These are phyloP conservation scores for Diaporthe sp. DNA, from an alignment of 2,329 filamentous ascomycete species.

Conservation along the genomic window DNA sequence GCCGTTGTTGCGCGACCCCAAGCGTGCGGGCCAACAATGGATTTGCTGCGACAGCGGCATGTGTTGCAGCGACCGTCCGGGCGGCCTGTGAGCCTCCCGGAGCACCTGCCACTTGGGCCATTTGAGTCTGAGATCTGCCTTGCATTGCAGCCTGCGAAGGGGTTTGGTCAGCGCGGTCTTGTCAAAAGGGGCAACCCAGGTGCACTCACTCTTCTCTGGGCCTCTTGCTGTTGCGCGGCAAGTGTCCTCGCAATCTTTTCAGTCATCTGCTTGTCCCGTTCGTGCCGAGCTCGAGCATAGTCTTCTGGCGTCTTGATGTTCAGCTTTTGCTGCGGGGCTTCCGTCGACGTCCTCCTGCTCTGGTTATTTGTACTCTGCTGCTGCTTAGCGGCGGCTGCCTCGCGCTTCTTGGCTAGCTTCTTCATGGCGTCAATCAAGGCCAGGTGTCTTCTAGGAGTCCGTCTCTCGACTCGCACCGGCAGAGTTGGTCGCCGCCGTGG, in stretches of 20 bases:
- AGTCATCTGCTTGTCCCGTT: slow-evolving; percentile 80
- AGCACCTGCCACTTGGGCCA: slow-evolving; percentile 60
- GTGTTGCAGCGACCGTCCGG: slow-evolving; percentile 52
- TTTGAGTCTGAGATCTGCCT: slow-evolving; percentile 62
- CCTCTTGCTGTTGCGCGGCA: slow-evolving; percentile 71
- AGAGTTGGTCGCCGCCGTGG: slow-evolving; percentile 79
- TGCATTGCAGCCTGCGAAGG: slow-evolving; percentile 54
- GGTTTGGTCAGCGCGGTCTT: slow-evolving; percentile 49
- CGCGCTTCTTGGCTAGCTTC: slow-evolving; percentile 94
- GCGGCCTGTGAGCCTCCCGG: slow-evolving; percentile 53
- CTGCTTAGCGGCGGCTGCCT: slow-evolving; percentile 87
- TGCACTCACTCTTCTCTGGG: slow-evolving; percentile 66
- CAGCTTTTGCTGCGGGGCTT: slow-evolving; percentile 64
- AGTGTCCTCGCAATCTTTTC: slow-evolving; percentile 67
- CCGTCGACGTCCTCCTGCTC: slow-evolving; percentile 85
- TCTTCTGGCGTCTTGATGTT: slow-evolving; percentile 85
- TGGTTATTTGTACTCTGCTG: slow-evolving; percentile 84
- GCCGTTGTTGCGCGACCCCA: slow-evolving; percentile 62
- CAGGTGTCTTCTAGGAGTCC: slow-evolving; percentile 88
- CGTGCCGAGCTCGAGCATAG: slow-evolving; percentile 90
- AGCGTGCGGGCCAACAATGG: slow-evolving; percentile 56
- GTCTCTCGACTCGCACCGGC: slow-evolving; percentile 87
- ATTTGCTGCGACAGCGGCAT: slow-evolving; percentile 46
- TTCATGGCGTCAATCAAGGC: slow-evolving; percentile 94
- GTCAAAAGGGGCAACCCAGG: slow-evolving; percentile 46